Base-by-base conservation (phyloP, 2,329 filamentous ascomycete species). In the Ophiostoma pallidulum region DNA sequence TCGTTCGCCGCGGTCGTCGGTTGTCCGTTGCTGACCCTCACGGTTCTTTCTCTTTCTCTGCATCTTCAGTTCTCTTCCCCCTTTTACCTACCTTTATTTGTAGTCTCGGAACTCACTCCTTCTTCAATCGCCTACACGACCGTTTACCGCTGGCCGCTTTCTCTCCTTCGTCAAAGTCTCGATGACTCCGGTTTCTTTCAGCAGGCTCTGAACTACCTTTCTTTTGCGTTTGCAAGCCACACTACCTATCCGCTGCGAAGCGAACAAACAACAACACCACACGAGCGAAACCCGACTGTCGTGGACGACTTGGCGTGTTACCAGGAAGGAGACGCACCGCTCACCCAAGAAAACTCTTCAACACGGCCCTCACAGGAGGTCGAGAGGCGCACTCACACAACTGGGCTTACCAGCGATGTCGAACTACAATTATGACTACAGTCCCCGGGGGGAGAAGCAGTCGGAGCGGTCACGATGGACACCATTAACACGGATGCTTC, bases 401-500 rank as follows among this genome's bases (percentile, higher is more conserved):
- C 10, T 10, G 24, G 10, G 14, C 7, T 45, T 39, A 33, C 41
- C 49, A 52, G 47, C 40, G 32, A 63, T 58, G 62, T 61, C 61
- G 42, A 62, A 61, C 58, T 68, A 65, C 56, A 62, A 60, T 44
- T 63, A 59, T 38, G 56, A 57, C 33, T 64, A 64, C 54, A 60
- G 42, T 37, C 54, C 55, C 44, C 41, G 49, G 44, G n/a, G n/a
- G n/a, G 32, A 59, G 56, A 54, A 68, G 62, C 72, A 69, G 49
- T 76, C 79, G 52, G 86, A 91, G 68, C 73, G 86, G 60, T 79
- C 84, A 62, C 77, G 86, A 82, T 89, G 84, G 80, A 86, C 86
- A 52, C 85, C 86, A 14, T 73, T 92, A 47, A 87, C 84, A 51
- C 78, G 85, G 54, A 87, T 91, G 82, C 69, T 92, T 62, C 75